Base-by-base conservation (phyloP, 2,329 filamentous ascomycete genomes). In the Exophiala mesophila region DNA sequence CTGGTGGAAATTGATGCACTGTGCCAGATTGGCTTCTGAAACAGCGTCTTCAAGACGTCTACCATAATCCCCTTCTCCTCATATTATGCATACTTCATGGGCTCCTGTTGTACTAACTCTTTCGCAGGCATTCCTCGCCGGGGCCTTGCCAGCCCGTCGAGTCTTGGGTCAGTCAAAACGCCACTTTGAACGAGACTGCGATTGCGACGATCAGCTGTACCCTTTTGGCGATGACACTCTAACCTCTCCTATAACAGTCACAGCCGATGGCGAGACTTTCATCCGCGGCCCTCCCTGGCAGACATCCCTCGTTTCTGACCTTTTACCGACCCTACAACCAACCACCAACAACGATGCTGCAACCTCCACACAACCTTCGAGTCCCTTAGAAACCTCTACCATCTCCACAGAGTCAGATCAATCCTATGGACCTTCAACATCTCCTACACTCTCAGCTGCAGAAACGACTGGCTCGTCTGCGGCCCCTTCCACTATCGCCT, bases 71-170 rank as follows among this genome's bases (percentile, higher is more conserved):
- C 26, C 29, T 19, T 24, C 38, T 38, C 36, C 26, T 21, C 8
- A 17, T 41, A 36, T 12, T 16, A 53, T 53, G 48, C 39, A 30
- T 18, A 34, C 28, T 13, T 26, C 4, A 39, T 43, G 38, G 32
- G 26, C 23, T 33, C 30, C 40, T 39, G 20, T 45, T 37, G 39
- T 50, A 26, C 50, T 53, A 44, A 53, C 44, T 23, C 9, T 51
- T 12, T 41, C 43, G 35, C 50, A 53, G 50, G 48, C 39, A 39
- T 44, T 49, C 20, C 41, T 50, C 23, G 50, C 48, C 13, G 45
- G 42, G 29, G 50, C 50, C n/a, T 36, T 51, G 13, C 50, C 47
- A 18, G 26, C 40, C 30, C 48, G 28, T 46, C 41, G 29, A n/a
- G 37, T 49, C 29, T 30, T 39, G 18, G 40, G 44, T 49, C 28